Evolutionary conservation across 2,329 filamentous ascomycete species (phyloP), one percentile per base, ranked within the genome.

Genomic region (Thielaviopsis punctulata): DNA sequence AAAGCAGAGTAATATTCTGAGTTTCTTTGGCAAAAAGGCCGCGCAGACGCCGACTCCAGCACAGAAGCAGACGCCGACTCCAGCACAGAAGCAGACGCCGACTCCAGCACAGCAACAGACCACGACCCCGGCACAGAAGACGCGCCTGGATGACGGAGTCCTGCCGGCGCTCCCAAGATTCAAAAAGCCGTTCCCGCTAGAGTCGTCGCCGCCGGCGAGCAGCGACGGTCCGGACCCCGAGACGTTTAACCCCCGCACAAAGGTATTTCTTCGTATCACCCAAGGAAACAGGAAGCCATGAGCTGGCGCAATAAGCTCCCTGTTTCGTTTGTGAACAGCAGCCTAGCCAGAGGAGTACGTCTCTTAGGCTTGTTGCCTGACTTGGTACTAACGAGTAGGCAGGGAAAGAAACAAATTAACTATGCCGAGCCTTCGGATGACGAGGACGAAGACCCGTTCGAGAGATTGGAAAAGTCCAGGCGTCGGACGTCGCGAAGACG

Each of bases 401-500:
- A 78, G 75, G 64, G 63, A 3, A 77, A 71, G 59, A 79, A 76
- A 61, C 63, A 64, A 0, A 75, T 92, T 58, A 92, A 76, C 63
- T 96, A 96, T 64, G 82, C 84, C 57, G 89, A 95, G 61, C 88
- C 86, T 1, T 86, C 86, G 45, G 84, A 86, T 45, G 83, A 87
- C 50, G 83, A 86, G 12, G 83, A 87, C 51, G 83, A 86, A 12
- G 83, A 87, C 48, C 55, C 55, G 12, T 57, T 57, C 45, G 45
- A 55, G 6, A 53, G 56, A 33, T 54, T 57, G 22, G 41, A 52
- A 45, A 36, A 49, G 30, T 25, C 63, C 33, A 68, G 66, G 52
- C 68, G 64, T 56, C 68, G 66, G 30, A 63, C 61, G 52, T 69
- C 69, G 48, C 60, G 66, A 0, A 84, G 85, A 57, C 69, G 76